A percentile compares a stretch with the other conserved stretches of the same genome.
These are phyloP conservation scores for Usnea hakonensis DNA, from an alignment of 495 filamentous ascomycete genomes.

Conservation along the genomic window DNA sequence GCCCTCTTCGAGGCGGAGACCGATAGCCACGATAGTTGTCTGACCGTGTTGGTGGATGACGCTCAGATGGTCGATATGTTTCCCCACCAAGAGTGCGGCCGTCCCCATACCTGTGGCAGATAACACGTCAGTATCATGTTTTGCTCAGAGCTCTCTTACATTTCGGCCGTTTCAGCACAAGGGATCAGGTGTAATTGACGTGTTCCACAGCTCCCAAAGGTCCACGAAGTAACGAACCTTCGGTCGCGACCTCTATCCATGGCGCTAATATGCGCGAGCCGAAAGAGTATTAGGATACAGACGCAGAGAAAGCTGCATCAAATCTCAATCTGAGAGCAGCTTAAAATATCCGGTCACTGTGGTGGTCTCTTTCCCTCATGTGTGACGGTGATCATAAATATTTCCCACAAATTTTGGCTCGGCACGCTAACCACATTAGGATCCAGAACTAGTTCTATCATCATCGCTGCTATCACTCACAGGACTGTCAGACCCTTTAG, in stretches of 20 bases:
- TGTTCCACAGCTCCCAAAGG: not conserved
- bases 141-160: not conserved
- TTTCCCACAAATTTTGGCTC: not conserved
- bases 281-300: not conserved
- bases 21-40: slow-evolving; percentile 32
- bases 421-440: slow-evolving; percentile 11
- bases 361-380: not conserved
- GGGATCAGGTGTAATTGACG: not conserved
- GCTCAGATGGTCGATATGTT: slow-evolving; percentile 44
- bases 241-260: slow-evolving; percentile 47
- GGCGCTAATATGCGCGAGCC: not conserved
- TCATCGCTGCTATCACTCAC: not conserved
- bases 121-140: slow-evolving; percentile 1
- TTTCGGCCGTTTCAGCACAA: not conserved
- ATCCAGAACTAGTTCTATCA: not conserved
- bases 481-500: not conserved
- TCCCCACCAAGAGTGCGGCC: slow-evolving; percentile 37
- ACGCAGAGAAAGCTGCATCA: not conserved
- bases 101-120: slow-evolving; percentile 39
- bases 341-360: not conserved
- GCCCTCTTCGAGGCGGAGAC: slow-evolving; percentile 29
- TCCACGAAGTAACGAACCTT: slow-evolving; percentile 31
- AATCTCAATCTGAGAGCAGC: not conserved
- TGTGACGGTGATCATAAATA: slow-evolving; percentile 8
- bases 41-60: slow-evolving; percentile 32